Percentiles rank a stretch among this genome's conserved stretches.
phyloP scores from a whole-genome alignment of 345 rosid species.

The Toxicodendron radicans region DNA sequence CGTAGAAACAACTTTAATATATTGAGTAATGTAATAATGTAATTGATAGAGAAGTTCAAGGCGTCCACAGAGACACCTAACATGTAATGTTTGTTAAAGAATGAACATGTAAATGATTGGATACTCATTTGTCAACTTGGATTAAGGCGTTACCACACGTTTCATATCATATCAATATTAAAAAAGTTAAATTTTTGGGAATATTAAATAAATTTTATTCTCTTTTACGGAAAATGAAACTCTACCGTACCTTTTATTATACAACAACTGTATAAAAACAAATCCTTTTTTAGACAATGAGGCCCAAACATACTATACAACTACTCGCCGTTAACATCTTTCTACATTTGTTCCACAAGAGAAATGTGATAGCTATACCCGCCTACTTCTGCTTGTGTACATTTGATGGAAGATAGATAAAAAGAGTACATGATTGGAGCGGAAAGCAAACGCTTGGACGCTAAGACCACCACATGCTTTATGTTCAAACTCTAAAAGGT shows the following conservation, averaged over 20 bases:
- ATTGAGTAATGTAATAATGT: too few species aligned
- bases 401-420: neutral
- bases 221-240: too few species aligned
- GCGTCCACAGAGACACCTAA: conserved; percentile 23
- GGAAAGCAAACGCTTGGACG: conserved; percentile 33
- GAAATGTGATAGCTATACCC: neutral
- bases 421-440: conserved; percentile 16
- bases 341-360: neutral
- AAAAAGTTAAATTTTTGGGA: too few species aligned
- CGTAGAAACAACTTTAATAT: too few species aligned
- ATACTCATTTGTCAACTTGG: conserved; percentile 35
- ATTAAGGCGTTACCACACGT: conserved; percentile 25
- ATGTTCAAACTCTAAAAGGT: conserved; percentile 2
- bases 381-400: too few species aligned
- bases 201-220: too few species aligned
- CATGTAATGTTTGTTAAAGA: conserved; percentile 35
- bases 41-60: conserved; percentile 4
- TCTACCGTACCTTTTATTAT: too few species aligned
- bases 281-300: too few species aligned
- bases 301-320: neutral
- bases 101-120: conserved; percentile 43
- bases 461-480: conserved; percentile 27
- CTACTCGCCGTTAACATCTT: neutral
- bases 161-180: neutral
- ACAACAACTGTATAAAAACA: too few species aligned